A percentile compares a stretch with the other conserved stretches of the same genome.
Conservation (phyloP, 306 rosid species). For the Pyrus betulifolia region DNA sequence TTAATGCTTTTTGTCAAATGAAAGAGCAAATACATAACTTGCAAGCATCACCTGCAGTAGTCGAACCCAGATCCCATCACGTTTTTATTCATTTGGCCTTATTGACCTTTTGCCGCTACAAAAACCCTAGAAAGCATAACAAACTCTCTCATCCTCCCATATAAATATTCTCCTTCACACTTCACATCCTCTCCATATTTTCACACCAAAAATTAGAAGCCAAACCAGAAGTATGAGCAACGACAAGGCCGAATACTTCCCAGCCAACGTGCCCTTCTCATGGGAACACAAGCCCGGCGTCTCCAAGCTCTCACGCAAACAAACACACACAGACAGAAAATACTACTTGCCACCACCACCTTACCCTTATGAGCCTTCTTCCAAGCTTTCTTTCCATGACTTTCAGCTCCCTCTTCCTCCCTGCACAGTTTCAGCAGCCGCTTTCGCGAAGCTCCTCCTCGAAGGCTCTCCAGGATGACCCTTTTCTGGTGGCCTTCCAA, state of each 20-base stretch:
- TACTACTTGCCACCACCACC: slow-evolving; percentile 53
- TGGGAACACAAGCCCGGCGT: slow-evolving; percentile 78
- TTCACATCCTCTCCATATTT: neutral
- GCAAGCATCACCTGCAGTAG: neutral
- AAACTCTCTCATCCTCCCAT: neutral
- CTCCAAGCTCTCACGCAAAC: slow-evolving; percentile 19
- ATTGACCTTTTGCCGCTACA: neutral
- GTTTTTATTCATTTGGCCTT: slow-evolving; percentile 30
- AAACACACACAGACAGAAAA: neutral
- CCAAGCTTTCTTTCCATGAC: slow-evolving; percentile 15
- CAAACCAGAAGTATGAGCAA: slow-evolving; percentile 23
- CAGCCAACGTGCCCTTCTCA: slow-evolving; percentile 50
- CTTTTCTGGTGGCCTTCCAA: slow-evolving; percentile 59
- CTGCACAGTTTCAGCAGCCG: slow-evolving; percentile 36
- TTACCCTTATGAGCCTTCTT: neutral
- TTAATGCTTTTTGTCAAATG: neutral
- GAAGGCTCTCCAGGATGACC: slow-evolving; percentile 45
- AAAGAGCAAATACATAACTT: neutral
- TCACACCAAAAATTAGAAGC: neutral
- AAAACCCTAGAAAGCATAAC: neutral
- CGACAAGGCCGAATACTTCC: neutral
- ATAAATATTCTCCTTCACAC: neutral
- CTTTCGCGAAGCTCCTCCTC: slow-evolving; percentile 35
- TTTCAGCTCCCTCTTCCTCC: slow-evolving; percentile 72
- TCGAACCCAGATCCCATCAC: neutral